Percentiles rank a stretch among this genome's conserved stretches.
Evolutionary conservation across 2,329 filamentous ascomycete species (phyloP).

Genomic region (Aspergillus ustus): DNA sequence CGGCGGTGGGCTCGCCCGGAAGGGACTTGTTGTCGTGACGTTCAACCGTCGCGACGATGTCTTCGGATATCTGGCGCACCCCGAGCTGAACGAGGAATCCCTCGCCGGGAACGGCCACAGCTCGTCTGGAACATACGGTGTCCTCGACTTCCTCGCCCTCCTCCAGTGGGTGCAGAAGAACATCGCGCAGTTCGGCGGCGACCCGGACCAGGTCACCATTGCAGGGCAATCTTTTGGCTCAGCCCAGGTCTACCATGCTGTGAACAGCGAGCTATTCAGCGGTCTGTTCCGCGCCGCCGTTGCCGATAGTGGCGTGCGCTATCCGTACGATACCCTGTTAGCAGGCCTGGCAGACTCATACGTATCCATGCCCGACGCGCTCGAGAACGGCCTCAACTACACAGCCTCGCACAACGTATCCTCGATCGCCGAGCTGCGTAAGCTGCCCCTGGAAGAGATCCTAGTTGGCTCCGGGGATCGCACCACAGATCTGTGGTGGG

Average conservation of each 20-base stretch:
- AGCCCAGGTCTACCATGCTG: conserved; percentile 36
- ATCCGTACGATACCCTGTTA: conserved; percentile 34
- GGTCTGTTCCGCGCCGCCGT: conserved; percentile 38
- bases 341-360: conserved; percentile 37
- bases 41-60: conserved; percentile 35
- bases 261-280: conserved; percentile 36
- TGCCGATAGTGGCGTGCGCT: conserved; percentile 36
- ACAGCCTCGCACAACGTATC: conserved; percentile 30
- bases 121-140: conserved; percentile 40
- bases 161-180: conserved; percentile 60
- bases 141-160: conserved; percentile 59
- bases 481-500: conserved; percentile 32
- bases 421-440: conserved; percentile 29
- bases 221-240: conserved; percentile 37
- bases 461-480: conserved; percentile 32
- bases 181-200: conserved; percentile 59
- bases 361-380: conserved; percentile 32
- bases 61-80: conserved; percentile 33
- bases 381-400: conserved; percentile 33
- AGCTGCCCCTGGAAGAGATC: conserved; percentile 30
- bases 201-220: conserved; percentile 54
- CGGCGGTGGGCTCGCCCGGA: conserved; percentile 35
- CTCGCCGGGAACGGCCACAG: conserved; percentile 27
- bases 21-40: conserved; percentile 34
- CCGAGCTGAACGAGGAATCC: conserved; percentile 32